Evolutionary conservation across 2,329 filamentous ascomycete genomes (phyloP).

Genomic region (Calonectria fujianensis): DNA sequence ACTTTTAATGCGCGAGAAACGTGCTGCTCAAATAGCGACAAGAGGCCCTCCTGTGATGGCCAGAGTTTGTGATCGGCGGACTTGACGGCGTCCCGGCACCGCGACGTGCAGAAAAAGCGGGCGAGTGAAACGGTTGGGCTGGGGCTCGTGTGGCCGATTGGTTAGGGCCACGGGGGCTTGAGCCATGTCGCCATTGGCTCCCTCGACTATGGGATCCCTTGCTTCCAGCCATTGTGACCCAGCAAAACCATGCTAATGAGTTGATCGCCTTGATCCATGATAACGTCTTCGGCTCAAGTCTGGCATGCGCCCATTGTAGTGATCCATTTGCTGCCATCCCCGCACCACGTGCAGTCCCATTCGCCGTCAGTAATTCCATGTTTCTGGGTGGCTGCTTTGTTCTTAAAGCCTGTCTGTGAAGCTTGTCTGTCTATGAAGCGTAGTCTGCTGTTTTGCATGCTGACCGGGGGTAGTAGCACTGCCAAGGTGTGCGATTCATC

Average conservation of each 20-base stretch:
- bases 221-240: slow-evolving; percentile 3
- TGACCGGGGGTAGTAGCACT: not conserved
- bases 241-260: not conserved
- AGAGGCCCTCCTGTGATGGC: not conserved
- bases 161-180: slow-evolving; percentile 1
- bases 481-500: no score
- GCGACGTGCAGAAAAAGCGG: slow-evolving; percentile 15
- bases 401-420: not conserved
- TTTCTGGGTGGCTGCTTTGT: not conserved
- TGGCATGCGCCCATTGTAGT: not conserved
- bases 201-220: not conserved
- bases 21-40: slow-evolving; percentile 9
- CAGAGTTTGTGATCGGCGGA: not conserved
- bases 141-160: slow-evolving; percentile 4
- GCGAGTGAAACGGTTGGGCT: not conserved
- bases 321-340: not conserved
- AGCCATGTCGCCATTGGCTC: not conserved
- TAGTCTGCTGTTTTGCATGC: not conserved
- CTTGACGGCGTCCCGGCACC: not conserved
- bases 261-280: not conserved
- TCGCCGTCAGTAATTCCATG: not conserved
- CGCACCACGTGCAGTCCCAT: slow-evolving; percentile 3
- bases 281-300: no score
- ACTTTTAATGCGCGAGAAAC: not conserved
- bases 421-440: not conserved